A percentile compares a stretch with the other conserved stretches of the same genome.
Conservation (phyloP, 2,329 filamentous ascomycete species). For the Xylaria sp. region DNA sequence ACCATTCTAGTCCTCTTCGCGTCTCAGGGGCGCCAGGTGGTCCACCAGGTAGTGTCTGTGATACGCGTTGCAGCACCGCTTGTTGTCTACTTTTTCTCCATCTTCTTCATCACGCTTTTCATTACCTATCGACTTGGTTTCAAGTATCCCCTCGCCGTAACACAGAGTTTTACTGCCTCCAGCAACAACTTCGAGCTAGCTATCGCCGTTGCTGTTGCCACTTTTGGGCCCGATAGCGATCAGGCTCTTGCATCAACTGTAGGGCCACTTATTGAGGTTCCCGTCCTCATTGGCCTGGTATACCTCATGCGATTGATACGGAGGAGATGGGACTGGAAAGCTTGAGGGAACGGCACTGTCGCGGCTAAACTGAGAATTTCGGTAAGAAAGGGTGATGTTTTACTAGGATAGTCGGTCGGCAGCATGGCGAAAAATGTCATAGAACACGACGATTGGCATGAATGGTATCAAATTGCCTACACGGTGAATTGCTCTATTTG, state of each 20-base stretch:
- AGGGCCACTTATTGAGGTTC: slow-evolving; percentile 84
- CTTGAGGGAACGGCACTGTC: too few species aligned
- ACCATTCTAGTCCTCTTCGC: slow-evolving; percentile 87
- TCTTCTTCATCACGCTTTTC: slow-evolving; percentile 72
- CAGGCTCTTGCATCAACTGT: slow-evolving; percentile 83
- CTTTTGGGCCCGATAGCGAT: slow-evolving; percentile 76
- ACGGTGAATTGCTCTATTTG: too few species aligned
- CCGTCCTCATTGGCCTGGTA: slow-evolving; percentile 75
- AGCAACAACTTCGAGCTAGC: slow-evolving; percentile 95
- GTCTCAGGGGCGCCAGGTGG: slow-evolving; percentile 74
- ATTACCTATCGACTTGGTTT: slow-evolving; percentile 69
- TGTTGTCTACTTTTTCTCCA: slow-evolving; percentile 75
- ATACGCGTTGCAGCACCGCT: slow-evolving; percentile 80
- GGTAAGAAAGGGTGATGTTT: too few species aligned
- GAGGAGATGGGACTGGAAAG: slow-evolving; percentile 57
- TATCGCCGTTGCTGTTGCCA: slow-evolving; percentile 83
- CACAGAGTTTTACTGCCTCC: slow-evolving; percentile 85
- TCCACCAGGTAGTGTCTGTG: slow-evolving; percentile 82
- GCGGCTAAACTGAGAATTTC: too few species aligned
- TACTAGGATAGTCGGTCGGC: too few species aligned
- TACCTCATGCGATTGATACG: slow-evolving; percentile 69
- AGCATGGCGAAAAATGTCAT: too few species aligned
- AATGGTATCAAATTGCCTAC: too few species aligned
- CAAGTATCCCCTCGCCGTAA: slow-evolving; percentile 69
- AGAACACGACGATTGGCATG: too few species aligned